Percentiles rank a stretch among this genome's conserved stretches.
phyloP scores from a whole-genome alignment of 176 grass and related monocot species.

The Neostapfia colusana region DNA sequence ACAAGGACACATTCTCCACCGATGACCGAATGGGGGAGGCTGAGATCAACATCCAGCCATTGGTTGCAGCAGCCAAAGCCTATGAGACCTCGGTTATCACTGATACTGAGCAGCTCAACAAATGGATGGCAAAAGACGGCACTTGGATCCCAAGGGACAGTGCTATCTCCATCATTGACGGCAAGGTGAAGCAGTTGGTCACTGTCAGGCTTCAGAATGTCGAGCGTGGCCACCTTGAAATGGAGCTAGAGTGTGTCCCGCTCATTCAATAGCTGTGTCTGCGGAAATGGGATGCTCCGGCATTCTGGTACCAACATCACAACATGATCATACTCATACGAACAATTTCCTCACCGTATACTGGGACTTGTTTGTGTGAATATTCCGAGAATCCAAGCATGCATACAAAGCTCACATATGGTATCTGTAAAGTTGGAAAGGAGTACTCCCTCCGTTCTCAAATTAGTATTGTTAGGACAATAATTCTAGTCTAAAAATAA shows the following conservation, averaged over 20 bases:
- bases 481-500: too few relatives aligned
- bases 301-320: slow-evolving; percentile 8
- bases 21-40: slow-evolving; percentile 90
- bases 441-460: neutral
- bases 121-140: slow-evolving; percentile 64
- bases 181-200: slow-evolving; percentile 76
- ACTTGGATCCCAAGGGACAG: slow-evolving; percentile 64
- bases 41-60: slow-evolving; percentile 79
- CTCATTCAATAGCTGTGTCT: slow-evolving; percentile 64
- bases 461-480: too few relatives aligned
- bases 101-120: slow-evolving; percentile 61
- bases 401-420: neutral
- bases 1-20: slow-evolving; percentile 88
- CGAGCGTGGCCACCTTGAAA: slow-evolving; percentile 76
- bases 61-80: slow-evolving; percentile 78
- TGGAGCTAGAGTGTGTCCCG: slow-evolving; percentile 95
- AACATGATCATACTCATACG: slow-evolving; percentile 7
- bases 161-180: slow-evolving; percentile 54
- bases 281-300: neutral
- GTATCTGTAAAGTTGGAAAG: slow-evolving; percentile 31
- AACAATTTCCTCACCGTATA: neutral
- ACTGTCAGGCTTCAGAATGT: slow-evolving; percentile 83
- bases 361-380: neutral
- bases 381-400: neutral
- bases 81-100: slow-evolving; percentile 52